Base-by-base conservation (phyloP, 495 filamentous ascomycete species). In the Annulohypoxylon bovei region DNA sequence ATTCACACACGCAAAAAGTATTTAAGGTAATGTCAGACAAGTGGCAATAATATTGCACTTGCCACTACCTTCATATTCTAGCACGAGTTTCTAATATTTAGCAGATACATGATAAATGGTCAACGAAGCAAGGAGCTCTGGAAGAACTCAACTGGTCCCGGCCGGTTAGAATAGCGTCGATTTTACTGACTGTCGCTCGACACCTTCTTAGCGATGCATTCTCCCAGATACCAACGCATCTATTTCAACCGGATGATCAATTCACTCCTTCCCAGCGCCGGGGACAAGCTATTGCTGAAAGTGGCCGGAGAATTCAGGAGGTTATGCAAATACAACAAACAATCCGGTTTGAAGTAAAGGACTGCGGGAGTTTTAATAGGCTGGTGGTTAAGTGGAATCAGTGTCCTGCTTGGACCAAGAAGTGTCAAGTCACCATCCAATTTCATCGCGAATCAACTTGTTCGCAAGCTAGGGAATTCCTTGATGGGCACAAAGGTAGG, bases 101-200 rank as follows among this genome's bases (percentile, higher is more conserved):
- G 46, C 46, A 49, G 46, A 50, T 69, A 33, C 64, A 75, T 42
- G 68, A 72, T 6, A 70, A 64, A 20, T 75, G 72, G 72, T 52
- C 66, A 16, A 66, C 65, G 2, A 22, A 25, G 25, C 14, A 11
- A 3, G 60, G 55, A 25, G 68, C 68, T 1, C 40, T 14, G 9
- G 23, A 59, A 6, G 59, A 64, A 35, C 16, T 71, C 3, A 37
- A 50, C 1, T 18, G 46, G 5, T 9, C 22, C 59, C 22, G 22
- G 3, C 22, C n/a, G n/a, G n/a, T n/a, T n/a, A 42, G n/a, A 1
- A 33, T 30, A 1, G 3, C 22, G 28, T 59, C 46, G 14, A 16
- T 68, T 32, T 20, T 55, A 8, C 57, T 70, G 7, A 20, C 16
- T 30, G 30, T 47, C 4, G 55, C 62, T 6, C 59, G 40, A 27